Evolutionary conservation across 192 early-diverging fungal genomes (phyloP).

Genomic region (Mortierella hygrophila): DNA sequence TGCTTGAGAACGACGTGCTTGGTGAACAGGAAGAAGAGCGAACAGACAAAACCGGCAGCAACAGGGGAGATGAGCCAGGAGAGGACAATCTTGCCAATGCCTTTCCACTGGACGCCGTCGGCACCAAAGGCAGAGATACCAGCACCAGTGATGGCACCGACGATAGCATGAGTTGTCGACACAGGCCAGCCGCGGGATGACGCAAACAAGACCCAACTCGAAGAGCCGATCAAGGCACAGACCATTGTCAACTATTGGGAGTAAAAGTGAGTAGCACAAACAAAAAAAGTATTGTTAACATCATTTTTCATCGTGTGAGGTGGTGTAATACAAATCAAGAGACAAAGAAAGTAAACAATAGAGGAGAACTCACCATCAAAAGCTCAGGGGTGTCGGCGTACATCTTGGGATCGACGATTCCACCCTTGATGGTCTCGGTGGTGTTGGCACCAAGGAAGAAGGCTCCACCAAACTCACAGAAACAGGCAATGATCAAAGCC

Average conservation of each 20-base stretch:
- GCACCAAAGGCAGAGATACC: constrained; percentile 83
- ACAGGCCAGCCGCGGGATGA: constrained; percentile 80
- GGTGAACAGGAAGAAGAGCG: constrained; percentile 75
- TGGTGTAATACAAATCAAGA: too few relatives aligned
- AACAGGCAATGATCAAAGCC: constrained; percentile 81
- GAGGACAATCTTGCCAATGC: constrained; percentile 28
- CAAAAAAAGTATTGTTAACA: background rate
- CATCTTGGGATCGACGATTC: constrained; percentile 68
- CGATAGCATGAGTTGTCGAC: constrained; percentile 86
- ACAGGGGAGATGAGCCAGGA: constrained; percentile 85
- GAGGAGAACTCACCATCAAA: constrained; percentile 66
- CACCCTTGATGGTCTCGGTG: constrained; percentile 84
- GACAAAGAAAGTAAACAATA: background rate
- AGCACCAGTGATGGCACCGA: constrained; percentile 82
- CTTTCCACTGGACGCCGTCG: constrained; percentile 71
- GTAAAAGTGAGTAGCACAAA: background rate
- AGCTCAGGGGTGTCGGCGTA: constrained; percentile 75
- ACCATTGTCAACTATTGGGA: constrained; percentile 80
- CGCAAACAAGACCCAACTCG: constrained; percentile 82
- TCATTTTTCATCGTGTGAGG: background rate
- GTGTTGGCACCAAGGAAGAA: constrained; percentile 77
- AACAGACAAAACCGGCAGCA: constrained; percentile 72
- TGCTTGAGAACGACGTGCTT: constrained; percentile 73
- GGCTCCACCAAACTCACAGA: constrained; percentile 86
- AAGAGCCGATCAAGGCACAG: constrained; percentile 83